Base-by-base conservation (phyloP, 192 early-diverging fungal genomes). In the Spizellomyces sp. region DNA sequence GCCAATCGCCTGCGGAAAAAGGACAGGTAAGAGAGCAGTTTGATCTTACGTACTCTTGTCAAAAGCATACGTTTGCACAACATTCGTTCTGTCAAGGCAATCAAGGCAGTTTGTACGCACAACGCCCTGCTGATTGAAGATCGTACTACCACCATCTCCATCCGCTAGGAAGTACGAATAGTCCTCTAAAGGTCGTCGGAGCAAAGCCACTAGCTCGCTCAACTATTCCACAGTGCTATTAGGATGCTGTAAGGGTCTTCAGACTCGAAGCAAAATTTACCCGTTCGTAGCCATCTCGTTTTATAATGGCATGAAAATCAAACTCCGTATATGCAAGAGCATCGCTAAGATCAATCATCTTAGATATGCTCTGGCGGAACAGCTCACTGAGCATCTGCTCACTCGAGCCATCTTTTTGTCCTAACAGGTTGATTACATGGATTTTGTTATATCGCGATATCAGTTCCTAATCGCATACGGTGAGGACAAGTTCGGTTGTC, bases 81-180 rank as follows among this genome's bases (percentile, higher is more conserved):
- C 86, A 73, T 99, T 99, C 10, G 97, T 99, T 19, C 97, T 87
- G 77, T 92, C 98, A 63, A 99, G 79, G 72, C 87, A 89, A 62
- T 89, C 87, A 7, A 89, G 57, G 48, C 98, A 99, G 69, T 98
- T 99, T 3, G 92, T 93, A 10, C 98, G 81, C 60, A 95, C 89
- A 6, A 95, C 88, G 21, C 96, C 96, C 9, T 86, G 76, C 77
- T 98, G 98, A 6, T 78, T 75, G 21, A 77, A 79, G 12, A 94
- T 69, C 3, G 93, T 75, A 5, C 73, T 62, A 42, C 84, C 86
- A 19, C 80, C 78, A 19, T 86, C 81, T 14, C 75, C 79, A 59
- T 93, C 90, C 9, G 85, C 76, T n/a, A 90, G 65, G 66, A 91
- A 94, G 74, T 87, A 94, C 27, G 87, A 84, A 78, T 80, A 90